Percentiles rank a stretch among this genome's conserved stretches.
Evolutionary conservation across 306 rosid species (phyloP).

Genomic region (Malus asiatica): DNA sequence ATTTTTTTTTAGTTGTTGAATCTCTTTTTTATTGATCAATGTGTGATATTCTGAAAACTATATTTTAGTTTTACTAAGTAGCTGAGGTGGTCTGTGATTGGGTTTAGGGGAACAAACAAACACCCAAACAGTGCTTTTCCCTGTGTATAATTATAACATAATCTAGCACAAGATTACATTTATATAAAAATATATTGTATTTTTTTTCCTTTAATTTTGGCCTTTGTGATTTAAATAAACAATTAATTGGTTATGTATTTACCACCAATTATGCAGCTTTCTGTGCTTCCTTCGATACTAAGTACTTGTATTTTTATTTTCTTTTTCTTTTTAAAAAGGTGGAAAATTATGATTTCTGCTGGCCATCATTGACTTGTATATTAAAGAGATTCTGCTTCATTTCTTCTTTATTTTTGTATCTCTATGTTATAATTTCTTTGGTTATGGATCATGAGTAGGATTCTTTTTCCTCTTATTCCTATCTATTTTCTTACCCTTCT

Average conservation of each 20-base stretch:
- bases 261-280: conserved; percentile 10
- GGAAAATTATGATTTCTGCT: not conserved
- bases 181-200: not conserved
- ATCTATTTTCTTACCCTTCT: too few species aligned
- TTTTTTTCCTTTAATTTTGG: not conserved
- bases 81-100: too few species aligned
- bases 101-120: too few species aligned
- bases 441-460: not conserved
- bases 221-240: not conserved
- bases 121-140: not conserved
- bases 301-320: conserved; percentile 12
- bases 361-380: not conserved
- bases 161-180: not conserved
- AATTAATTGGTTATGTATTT: not conserved
- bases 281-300: conserved; percentile 28
- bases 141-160: not conserved
- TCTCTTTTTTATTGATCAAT: too few species aligned
- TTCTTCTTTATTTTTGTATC: not conserved
- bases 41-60: too few species aligned
- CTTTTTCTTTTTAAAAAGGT: not conserved
- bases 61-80: too few species aligned
- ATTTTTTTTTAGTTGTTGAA: too few species aligned
- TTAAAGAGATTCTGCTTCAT: not conserved
- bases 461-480: fast-evolving
- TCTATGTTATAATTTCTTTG: not conserved